Percentiles rank a stretch among this genome's conserved stretches.
phyloP scores from a whole-genome alignment of 495 filamentous ascomycete genomes.

The Penicillium ochrochloron region DNA sequence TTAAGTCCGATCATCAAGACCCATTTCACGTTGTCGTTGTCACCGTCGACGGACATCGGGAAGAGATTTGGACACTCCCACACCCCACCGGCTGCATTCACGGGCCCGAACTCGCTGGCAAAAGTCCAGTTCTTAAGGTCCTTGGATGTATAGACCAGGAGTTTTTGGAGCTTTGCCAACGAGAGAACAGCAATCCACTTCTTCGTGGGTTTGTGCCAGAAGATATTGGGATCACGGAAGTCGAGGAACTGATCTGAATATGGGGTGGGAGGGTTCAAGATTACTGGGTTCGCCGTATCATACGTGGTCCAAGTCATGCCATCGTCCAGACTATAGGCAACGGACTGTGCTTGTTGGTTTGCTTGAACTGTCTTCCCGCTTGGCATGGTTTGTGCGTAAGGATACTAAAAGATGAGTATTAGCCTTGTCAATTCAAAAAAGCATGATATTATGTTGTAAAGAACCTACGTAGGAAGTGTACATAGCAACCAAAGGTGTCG shows the following conservation, averaged over 20 bases:
- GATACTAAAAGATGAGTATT: constrained; percentile 21
- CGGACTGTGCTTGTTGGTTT: constrained; percentile 55
- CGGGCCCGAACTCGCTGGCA: constrained; percentile 59
- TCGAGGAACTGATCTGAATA: constrained; percentile 38
- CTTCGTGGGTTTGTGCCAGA: constrained; percentile 51
- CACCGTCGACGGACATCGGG: constrained; percentile 30
- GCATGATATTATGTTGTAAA: not conserved
- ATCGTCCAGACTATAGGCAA: constrained; percentile 60
- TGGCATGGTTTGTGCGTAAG: constrained; percentile 27
- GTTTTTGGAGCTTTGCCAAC: constrained; percentile 54
- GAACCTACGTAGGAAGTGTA: constrained; percentile 53
- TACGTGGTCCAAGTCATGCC: constrained; percentile 56
- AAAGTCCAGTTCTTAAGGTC: constrained; percentile 58
- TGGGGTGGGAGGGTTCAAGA: constrained; percentile 45
- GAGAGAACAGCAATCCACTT: constrained; percentile 57
- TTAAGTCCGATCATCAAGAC: constrained; percentile 57
- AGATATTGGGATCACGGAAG: constrained; percentile 64
- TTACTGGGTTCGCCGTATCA: constrained; percentile 58
- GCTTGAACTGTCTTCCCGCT: constrained; percentile 35
- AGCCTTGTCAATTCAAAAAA: too few species aligned
- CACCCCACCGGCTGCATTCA: constrained; percentile 56
- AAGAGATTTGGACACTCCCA: constrained; percentile 64
- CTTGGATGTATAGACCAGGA: constrained; percentile 57
- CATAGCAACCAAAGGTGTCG: constrained; percentile 58
- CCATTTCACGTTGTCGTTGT: constrained; percentile 47